A percentile compares a stretch with the other conserved stretches of the same genome.
phyloP scores from a whole-genome alignment of 306 rosid genomes.

The Quercus cerris region DNA sequence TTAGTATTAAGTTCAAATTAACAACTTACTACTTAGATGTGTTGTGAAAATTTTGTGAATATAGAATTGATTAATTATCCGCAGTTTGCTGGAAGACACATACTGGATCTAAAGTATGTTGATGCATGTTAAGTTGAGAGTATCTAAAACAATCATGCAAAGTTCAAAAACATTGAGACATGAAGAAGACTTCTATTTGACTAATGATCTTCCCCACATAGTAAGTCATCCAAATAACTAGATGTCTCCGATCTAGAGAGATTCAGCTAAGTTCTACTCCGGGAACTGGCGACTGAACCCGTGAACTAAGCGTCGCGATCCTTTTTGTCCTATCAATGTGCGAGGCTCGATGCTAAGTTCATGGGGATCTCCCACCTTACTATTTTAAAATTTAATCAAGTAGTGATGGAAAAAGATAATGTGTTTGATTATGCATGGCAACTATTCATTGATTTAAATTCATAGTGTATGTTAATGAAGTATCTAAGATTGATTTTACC shows the following conservation, averaged over 20 bases:
- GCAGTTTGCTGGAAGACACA: background rate
- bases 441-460: background rate
- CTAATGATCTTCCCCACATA: constrained; percentile 8
- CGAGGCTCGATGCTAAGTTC: constrained; percentile 17
- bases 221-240: background rate
- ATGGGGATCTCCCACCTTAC: constrained; percentile 33
- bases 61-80: background rate
- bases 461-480: background rate
- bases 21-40: too few species aligned
- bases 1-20: too few species aligned
- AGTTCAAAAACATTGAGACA: background rate
- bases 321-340: constrained; percentile 20
- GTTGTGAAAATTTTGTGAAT: too few species aligned
- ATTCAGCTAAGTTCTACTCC: constrained; percentile 29
- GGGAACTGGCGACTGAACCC: constrained; percentile 22
- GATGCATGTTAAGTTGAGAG: background rate
- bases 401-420: background rate
- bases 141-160: background rate
- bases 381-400: background rate
- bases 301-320: constrained; percentile 15
- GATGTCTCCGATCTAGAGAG: constrained; percentile 34
- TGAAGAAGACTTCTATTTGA: constrained; percentile 1
- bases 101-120: background rate
- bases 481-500: background rate
- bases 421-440: background rate